phyloP scores from a whole-genome alignment of 2,329 filamentous ascomycete genomes.

The Didymellaceae sp. region DNA sequence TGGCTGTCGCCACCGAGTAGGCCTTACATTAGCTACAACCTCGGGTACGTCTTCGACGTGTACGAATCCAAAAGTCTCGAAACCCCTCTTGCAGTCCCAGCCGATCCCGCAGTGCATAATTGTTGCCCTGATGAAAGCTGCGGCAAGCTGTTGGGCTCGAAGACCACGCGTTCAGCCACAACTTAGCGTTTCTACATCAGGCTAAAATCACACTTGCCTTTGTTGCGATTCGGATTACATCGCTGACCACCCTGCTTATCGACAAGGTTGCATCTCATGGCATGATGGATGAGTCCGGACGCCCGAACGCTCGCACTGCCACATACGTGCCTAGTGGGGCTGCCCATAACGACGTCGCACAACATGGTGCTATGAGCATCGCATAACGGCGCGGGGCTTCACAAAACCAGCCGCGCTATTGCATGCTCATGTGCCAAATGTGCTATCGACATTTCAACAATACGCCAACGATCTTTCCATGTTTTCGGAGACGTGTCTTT shows the following conservation, averaged over 20 bases:
- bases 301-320: constrained; percentile 1
- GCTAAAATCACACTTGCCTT: not conserved
- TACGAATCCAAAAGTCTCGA: not conserved
- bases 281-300: not conserved
- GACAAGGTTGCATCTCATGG: not conserved
- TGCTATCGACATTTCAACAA: not conserved
- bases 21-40: not conserved
- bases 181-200: constrained; percentile 7
- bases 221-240: not conserved
- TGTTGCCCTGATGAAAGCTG: no score
- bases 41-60: not conserved
- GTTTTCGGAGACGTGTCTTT: constrained; percentile 1
- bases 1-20: constrained; percentile 2
- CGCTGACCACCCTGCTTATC: not conserved
- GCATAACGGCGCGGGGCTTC: not conserved
- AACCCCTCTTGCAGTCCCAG: no score
- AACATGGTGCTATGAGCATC: not conserved
- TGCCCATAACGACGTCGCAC: constrained; percentile 1
- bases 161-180: constrained; percentile 11
- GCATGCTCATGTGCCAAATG: not conserved
- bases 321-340: no score
- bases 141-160: constrained; percentile 2
- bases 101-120: no score
- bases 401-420: not conserved
- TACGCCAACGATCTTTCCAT: not conserved